Evolutionary conservation across 352 stramenopile genomes (phyloP), one percentile per base, ranked within the genome.

Genomic region (Globisporangium echinulatum): DNA sequence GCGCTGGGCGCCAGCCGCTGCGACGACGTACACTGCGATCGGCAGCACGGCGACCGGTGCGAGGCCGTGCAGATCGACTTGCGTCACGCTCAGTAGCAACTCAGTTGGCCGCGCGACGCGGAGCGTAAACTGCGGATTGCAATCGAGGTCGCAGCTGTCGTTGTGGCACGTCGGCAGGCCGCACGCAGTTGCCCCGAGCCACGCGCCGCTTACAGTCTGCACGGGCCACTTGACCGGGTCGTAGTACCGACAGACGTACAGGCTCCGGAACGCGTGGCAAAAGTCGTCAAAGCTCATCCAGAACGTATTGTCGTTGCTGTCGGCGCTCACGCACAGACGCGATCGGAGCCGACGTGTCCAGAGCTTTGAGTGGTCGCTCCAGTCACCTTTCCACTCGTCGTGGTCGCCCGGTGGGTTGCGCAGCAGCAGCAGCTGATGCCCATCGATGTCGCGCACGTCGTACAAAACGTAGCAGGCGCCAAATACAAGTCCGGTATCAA

Each of bases 261-360:
- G 65, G 52, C 82, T 90, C 14, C 84, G 90, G 68, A 98, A 98
- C 38, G 79, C 72, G 44, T 94, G 75, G 63, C 84, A 92, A 61
- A 98, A 97, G 65, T 98, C 92, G 69, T 98, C 88, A 74, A 97
- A 97, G 65, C 84, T 92, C 87, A 98, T 98, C 87, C 87, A 98
- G 69, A 98, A 98, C 48, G 88, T 96, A 63, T 96, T 96, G 68
- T 97, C 88, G 51, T 88, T 79, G 39, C 69, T 75, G 52, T 95
- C 75, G 10, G 82, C 69, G 3, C 58, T 71, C 63, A 79, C 76
- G 5, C 68, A 61, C 15, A 97, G 70, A 49, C 89, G 83, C 54
- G 88, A 85, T 62, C 92, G 92, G 11, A 96, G 75, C 3, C 88
- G 76, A 7, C 87, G 88, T 62, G 82, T 98, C 93, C 93, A 98